Evolutionary conservation across 768 basidiomycete genomes (phyloP), one percentile per base, ranked within the genome.

Genomic region (Neoboletus magnificus): DNA sequence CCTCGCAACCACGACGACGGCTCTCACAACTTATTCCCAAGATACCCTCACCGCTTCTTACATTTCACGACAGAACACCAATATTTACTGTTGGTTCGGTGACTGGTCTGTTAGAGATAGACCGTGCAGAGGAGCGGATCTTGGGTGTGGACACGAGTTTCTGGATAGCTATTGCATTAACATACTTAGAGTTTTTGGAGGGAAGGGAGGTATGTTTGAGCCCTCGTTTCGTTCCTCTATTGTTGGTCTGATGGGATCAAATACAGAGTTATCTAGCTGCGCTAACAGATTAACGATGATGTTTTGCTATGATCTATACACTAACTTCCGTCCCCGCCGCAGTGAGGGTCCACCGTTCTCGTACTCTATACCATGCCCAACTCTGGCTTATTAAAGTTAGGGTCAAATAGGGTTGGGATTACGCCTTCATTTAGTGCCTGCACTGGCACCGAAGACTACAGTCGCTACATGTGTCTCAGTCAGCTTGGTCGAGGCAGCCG

Each of bases 101-200:
- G 8, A 82, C 79, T 1, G 89, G 90, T 5, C 50, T 83, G 33
- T 71, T 92, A 37, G 87, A 87, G 65, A 69, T 92, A 36, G 81
- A 90, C 36, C 70, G 74, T 48, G 71, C 74, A 5, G 80, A 86
- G 55, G 82, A 83, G 50, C 69, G 73, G 18, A 69, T 77, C 30
- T 64, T 90, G 23, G 91, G 89, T 15, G 82, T 93, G 29, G 87
- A 90, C 46, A 79, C 80, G 27, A 84, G 84, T 50, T 92, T 92
- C 65, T 92, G 89, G 85, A 77, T 93, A 43, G 82, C 87, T 1
- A 74, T 89, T 39, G 84, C 84, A 0, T 66, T 91, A 62, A 84
- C 87, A 3, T 93, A 91, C 66, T 70, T 89, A 13, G 88, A 89
- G 55, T 92, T 89, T 63, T 68, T 92, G 62, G 82, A 81, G 62